A percentile compares a stretch with the other conserved stretches of the same genome.
These are phyloP conservation scores for Saturnispora zaruensis DNA, from an alignment of 805 yeast genomes.

Conservation along the genomic window DNA sequence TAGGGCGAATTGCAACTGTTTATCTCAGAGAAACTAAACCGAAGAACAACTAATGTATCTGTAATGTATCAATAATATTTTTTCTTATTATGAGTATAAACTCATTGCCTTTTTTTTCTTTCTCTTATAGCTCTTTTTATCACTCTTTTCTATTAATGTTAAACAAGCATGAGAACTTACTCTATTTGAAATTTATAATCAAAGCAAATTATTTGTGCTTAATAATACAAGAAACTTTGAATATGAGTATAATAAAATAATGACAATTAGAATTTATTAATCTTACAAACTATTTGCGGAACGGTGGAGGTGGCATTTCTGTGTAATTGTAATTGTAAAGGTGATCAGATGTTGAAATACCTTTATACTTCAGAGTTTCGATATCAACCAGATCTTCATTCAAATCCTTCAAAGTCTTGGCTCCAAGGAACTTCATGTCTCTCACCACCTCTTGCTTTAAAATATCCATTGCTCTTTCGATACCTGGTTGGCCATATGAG, in stretches of 20 bases:
- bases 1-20: slow-evolving; percentile 8
- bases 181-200: no score
- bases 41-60: not conserved
- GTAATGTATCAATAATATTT: not conserved
- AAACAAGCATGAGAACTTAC: no score
- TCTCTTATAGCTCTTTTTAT: not conserved
- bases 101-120: not conserved
- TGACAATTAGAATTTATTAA: not conserved
- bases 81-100: not conserved
- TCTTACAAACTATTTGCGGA: slow-evolving; percentile 7
- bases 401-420: slow-evolving; percentile 37
- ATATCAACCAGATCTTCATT: slow-evolving; percentile 30
- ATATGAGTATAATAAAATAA: not conserved
- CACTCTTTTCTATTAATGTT: not conserved
- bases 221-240: not conserved
- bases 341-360: slow-evolving; percentile 51
- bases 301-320: slow-evolving; percentile 25
- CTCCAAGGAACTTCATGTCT: slow-evolving; percentile 57
- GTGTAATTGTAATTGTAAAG: slow-evolving; percentile 39
- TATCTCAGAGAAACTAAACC: slow-evolving; percentile 2
- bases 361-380: slow-evolving; percentile 37
- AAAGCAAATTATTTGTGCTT: no score
- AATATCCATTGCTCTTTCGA: slow-evolving; percentile 38
- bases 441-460: slow-evolving; percentile 48
- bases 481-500: slow-evolving; percentile 71